Base-by-base conservation (phyloP, 371 early-diverging fungal genomes). In the Mortierella polycephala region DNA sequence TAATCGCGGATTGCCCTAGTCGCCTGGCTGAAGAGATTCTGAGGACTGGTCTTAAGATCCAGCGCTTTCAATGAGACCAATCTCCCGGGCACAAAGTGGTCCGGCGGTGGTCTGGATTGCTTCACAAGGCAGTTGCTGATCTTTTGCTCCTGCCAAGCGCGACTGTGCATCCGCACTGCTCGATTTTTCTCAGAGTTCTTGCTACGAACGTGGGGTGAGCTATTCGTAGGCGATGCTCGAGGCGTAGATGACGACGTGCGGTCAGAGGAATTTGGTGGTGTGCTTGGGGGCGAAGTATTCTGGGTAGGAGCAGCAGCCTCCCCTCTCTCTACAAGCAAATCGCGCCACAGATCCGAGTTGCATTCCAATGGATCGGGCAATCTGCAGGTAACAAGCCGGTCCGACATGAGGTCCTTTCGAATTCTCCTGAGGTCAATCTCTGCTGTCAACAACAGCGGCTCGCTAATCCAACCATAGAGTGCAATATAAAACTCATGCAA, bases 401-500 rank as follows among this genome's bases (percentile, higher is more conserved):
- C 69, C 0, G 77, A 64, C 60, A 75, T 74, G 50, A 85, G 79
- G 45, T 86, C 83, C 40, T 75, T 62, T 1, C 87, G 86, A n/a
- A 89, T 70, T n/a, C 63, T 58, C 7, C 64, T 60, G 2, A 83
- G 62, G 21, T 81, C 74, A 21, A 81, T 60, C 7, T 75, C 80
- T 0, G 80, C 40, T 8, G 74, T 68, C 14, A 83, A 53, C 8
- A 88, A 56, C 23, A 83, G 75, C 0, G 77, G 74, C 30, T 90
- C 85, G 23, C 84, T 85, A 11, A 92, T 81, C 92, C 92, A 92
- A 11, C 89, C 77, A 77, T 85, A 85, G 74, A 89, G 86, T 21
- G 90, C 86, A 64, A 89, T 85, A 57, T 84, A 88, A 3, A 86
- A 49, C 21, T 84, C 83, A n/a, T 84, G 84, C 57, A 86, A 57